Percentiles rank a stretch among this genome's conserved stretches.
phyloP scores from a whole-genome alignment of 768 basidiomycete genomes.

The Myochromella boudieri region DNA sequence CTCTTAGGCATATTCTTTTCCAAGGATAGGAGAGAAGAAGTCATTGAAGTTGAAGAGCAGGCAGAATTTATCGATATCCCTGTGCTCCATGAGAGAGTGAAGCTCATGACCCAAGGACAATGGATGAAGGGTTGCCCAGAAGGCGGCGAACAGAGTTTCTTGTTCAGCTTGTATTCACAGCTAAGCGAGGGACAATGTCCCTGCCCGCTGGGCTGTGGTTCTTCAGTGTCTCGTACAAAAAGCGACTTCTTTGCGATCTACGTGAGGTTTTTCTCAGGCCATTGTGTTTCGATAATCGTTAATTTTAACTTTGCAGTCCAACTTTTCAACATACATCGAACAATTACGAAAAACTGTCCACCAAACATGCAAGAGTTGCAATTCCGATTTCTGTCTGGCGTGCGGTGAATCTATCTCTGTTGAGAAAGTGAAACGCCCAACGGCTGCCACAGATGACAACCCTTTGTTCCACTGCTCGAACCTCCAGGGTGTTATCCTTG shows the following conservation, averaged over 20 bases:
- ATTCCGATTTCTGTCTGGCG: conserved; percentile 65
- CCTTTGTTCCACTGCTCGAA: conserved; percentile 87
- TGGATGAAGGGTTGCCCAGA: conserved; percentile 99
- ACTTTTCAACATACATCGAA: conserved; percentile 69
- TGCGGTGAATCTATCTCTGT: conserved; percentile 66
- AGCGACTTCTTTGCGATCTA: conserved; percentile 82
- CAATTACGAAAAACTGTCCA: conserved; percentile 59
- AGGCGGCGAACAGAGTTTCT: conserved; percentile 84
- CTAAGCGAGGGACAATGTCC: conserved; percentile 60
- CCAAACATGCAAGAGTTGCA: conserved; percentile 63
- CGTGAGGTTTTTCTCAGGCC: conserved; percentile 45
- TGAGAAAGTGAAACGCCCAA: conserved; percentile 42
- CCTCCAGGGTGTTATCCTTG: conserved; percentile 85
- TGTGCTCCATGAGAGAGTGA: conserved; percentile 43
- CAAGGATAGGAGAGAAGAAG: conserved; percentile 88
- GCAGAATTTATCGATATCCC: conserved; percentile 52
- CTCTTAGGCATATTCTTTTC: conserved; percentile 86
- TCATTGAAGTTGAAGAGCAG: conserved; percentile 88
- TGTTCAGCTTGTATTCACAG: conserved; percentile 82
- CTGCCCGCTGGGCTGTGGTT: conserved; percentile 79
- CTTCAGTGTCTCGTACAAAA: conserved; percentile 57
- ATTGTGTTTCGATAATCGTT: conserved; percentile 13
- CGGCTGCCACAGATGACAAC: conserved; percentile 45
- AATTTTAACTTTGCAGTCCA: conserved; percentile 46
- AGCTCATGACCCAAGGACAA: conserved; percentile 82